A percentile compares a stretch with the other conserved stretches of the same genome.
Evolutionary conservation across 2,329 filamentous ascomycete genomes (phyloP).

Genomic region (Fusarium sterilihyphosum): DNA sequence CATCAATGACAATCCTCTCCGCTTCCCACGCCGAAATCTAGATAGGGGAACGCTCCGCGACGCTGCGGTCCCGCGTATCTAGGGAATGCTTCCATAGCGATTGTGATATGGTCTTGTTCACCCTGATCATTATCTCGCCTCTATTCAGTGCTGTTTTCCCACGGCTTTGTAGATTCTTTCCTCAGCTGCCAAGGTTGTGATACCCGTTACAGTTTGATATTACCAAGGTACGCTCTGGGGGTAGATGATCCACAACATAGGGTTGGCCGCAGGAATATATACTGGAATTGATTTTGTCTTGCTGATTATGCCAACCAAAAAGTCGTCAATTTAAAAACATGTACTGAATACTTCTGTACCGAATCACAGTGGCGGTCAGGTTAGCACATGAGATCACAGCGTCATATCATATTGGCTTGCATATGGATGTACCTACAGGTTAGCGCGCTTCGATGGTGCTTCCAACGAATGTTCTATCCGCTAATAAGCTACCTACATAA

Average conservation of each 20-base stretch:
- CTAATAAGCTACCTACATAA: not conserved
- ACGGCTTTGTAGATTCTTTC: not conserved
- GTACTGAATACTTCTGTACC: not conserved
- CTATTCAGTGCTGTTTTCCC: not conserved
- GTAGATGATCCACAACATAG: slow-evolving; percentile 14
- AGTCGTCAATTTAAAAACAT: not conserved
- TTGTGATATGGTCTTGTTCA: not conserved
- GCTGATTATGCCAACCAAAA: slow-evolving; percentile 1
- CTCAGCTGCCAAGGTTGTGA: slow-evolving; percentile 2
- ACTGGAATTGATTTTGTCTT: not conserved
- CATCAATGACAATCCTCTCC: slow-evolving; percentile 1
- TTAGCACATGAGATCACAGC: slow-evolving; percentile 1
- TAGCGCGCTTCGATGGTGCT: slow-evolving; percentile 28
- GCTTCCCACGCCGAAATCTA: not conserved
- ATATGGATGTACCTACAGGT: not conserved
- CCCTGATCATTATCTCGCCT: not conserved
- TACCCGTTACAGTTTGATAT: not conserved
- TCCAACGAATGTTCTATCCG: slow-evolving; percentile 29
- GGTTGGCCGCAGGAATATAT: not conserved
- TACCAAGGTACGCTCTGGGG: not conserved
- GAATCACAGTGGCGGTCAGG: slow-evolving; percentile 8
- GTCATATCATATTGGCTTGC: slow-evolving; percentile 15
- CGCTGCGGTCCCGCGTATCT: slow-evolving; percentile 14
- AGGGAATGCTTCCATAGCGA: not conserved
- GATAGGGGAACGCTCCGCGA: slow-evolving; percentile 3